Base-by-base conservation (phyloP, 306 rosid genomes). In the Lathyrus tuberosus region DNA sequence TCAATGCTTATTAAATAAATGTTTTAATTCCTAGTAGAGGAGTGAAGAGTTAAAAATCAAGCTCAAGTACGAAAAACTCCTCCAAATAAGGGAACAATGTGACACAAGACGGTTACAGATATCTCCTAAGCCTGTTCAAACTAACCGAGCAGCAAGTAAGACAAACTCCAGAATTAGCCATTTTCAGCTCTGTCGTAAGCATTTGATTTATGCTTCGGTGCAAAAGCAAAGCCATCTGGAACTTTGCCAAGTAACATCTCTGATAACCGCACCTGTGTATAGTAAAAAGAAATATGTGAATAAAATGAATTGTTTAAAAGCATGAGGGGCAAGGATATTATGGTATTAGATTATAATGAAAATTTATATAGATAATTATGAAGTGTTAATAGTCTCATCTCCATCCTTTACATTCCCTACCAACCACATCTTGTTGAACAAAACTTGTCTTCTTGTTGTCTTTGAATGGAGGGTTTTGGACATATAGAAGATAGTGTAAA, bases 241-340 rank as follows among this genome's bases (percentile, higher is more conserved):
- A 93, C 98, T 79, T 93, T 93, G 47, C 98, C 98, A 1, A 93
- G 94, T 77, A 93, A 74, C 86, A 90, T 83, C 81, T 93, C 98
- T 2, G 97, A 90, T 69, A 93, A 74, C 75, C 91, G 84, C 61
- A 93, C 37, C 98, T 90, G 94, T 68, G 31, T n/a, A 76, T 37
- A 20, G 15, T 30, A 28, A 14, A 57, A 57, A 11, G 16, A 53
- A 22, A 54, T 11, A 26, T 24, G 61, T 24, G 61, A 24, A 24
- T 54, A 24, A 54, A 12, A 12, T 10, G 7, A 20, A 52, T 7
- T 13, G 3, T 5, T 53, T 53, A 4, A 24, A 15, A 22, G 31
- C 26, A 53, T 10, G 15, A 51, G 57, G 33, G 20, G 6, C 8
- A 6, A 3, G 49, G 6, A 9, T 9, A 48, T 47, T 48, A 48